Conservation (phyloP, 306 rosid genomes). For the Vachellia collinsii region DNA sequence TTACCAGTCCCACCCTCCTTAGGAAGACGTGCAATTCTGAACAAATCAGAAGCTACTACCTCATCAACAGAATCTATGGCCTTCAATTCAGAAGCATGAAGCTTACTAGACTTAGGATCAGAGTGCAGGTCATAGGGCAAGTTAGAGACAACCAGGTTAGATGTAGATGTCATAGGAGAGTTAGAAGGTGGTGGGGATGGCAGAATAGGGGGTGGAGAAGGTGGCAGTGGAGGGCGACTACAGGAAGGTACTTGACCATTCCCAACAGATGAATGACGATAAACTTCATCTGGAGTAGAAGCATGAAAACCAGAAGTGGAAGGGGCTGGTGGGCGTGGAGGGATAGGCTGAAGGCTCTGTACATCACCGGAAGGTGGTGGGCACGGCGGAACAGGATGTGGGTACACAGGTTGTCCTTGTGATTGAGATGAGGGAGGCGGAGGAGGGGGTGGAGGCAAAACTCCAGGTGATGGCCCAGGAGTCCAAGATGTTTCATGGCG, state of each 20-base stretch:
- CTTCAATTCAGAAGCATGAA: slow-evolving; percentile 34
- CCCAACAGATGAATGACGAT: slow-evolving; percentile 46
- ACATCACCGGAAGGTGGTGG: slow-evolving; percentile 47
- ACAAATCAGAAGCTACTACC: slow-evolving; percentile 33
- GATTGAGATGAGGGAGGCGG: slow-evolving; percentile 49
- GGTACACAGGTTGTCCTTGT: slow-evolving; percentile 54
- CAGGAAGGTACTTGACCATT: slow-evolving; percentile 41
- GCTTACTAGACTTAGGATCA: slow-evolving; percentile 15
- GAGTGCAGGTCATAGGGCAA: not conserved
- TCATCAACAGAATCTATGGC: slow-evolving; percentile 37
- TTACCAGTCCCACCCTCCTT: slow-evolving; percentile 43
- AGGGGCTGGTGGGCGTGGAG: slow-evolving; percentile 50
- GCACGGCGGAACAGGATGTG: slow-evolving; percentile 35
- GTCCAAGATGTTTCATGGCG: slow-evolving; percentile 47
- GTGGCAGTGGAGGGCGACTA: slow-evolving; percentile 52
- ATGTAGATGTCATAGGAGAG: slow-evolving; percentile 39
- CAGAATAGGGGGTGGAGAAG: slow-evolving; percentile 52
- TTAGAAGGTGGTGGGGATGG: slow-evolving; percentile 56
- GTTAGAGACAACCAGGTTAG: slow-evolving; percentile 22
- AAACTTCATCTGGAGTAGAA: slow-evolving; percentile 41
- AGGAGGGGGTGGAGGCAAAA: slow-evolving; percentile 49
- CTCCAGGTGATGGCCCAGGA: slow-evolving; percentile 42
- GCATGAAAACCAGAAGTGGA: slow-evolving; percentile 40
- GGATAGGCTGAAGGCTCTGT: slow-evolving; percentile 48
- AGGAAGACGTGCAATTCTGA: slow-evolving; percentile 36